These are phyloP conservation scores for Ceriops zippeliana DNA, from an alignment of 345 rosid species.

Conservation along the genomic window DNA sequence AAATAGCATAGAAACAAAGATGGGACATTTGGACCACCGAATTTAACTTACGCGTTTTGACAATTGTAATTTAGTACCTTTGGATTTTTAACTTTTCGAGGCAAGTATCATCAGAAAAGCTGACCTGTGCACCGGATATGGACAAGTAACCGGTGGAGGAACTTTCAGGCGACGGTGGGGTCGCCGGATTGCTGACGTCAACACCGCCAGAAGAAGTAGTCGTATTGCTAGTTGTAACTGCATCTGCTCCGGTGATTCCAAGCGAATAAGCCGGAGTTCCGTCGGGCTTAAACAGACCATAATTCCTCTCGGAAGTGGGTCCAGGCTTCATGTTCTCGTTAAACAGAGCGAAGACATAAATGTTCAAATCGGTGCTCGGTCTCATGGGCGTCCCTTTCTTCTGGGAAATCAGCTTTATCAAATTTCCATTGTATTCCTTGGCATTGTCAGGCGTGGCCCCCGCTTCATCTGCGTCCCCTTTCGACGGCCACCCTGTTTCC, in stretches of 20 bases:
- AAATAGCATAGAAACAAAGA: too few species aligned
- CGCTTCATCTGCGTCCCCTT: slow-evolving; percentile 74
- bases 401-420: slow-evolving; percentile 53
- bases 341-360: slow-evolving; percentile 80
- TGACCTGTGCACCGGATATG: slow-evolving; percentile 17
- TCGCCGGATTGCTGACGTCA: background rate
- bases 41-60: too few species aligned
- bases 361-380: slow-evolving; percentile 53
- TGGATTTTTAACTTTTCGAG: too few species aligned
- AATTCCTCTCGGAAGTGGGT: slow-evolving; percentile 91
- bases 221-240: slow-evolving; percentile 4
- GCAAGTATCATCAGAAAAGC: too few species aligned
- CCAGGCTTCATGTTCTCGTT: slow-evolving; percentile 97
- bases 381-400: slow-evolving; percentile 76
- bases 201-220: slow-evolving; percentile 4
- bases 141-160: slow-evolving; percentile 27
- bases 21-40: too few species aligned
- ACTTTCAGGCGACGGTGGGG: slow-evolving; percentile 12
- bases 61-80: too few species aligned
- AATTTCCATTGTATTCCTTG: slow-evolving; percentile 74
- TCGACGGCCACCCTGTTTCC: slow-evolving; percentile 99
- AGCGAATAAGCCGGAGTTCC: slow-evolving; percentile 67
- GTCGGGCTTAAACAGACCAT: slow-evolving; percentile 90
- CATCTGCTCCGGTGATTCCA: slow-evolving; percentile 18
- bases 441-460: slow-evolving; percentile 88